These are phyloP conservation scores for Eucalyptus lansdowneana DNA, from an alignment of 345 rosid species.

Conservation along the genomic window DNA sequence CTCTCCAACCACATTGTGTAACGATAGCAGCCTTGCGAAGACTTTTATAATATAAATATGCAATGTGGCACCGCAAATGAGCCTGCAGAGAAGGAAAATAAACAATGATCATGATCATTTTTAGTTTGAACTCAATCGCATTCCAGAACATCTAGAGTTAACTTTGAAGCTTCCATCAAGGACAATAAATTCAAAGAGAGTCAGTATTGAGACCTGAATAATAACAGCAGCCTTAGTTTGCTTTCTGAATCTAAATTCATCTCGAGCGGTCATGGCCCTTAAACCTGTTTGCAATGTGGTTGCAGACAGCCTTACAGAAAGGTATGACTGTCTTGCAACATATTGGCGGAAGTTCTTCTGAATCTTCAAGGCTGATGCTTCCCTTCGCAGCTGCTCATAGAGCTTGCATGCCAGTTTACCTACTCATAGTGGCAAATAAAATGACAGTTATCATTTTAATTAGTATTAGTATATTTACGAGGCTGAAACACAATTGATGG, in stretches of 20 bases:
- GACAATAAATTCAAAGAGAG: conserved; percentile 1
- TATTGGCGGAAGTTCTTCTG: conserved; percentile 73
- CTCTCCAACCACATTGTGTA: conserved; percentile 96
- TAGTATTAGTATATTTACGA: not conserved
- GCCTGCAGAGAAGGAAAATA: conserved; percentile 44
- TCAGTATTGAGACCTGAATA: conserved; percentile 50
- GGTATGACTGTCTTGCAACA: conserved; percentile 56
- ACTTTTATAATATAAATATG: conserved; percentile 60
- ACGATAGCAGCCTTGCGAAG: conserved; percentile 75
- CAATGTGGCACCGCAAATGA: conserved; percentile 48
- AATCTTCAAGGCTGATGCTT: conserved; percentile 85
- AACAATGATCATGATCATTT: not conserved
- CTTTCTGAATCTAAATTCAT: conserved; percentile 86
- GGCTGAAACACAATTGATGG: not conserved
- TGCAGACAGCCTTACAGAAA: conserved; percentile 38
- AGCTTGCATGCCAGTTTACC: conserved; percentile 81
- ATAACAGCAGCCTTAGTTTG: conserved; percentile 85
- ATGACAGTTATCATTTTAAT: not conserved
- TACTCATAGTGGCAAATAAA: conserved; percentile 4
- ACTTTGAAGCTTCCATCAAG: not conserved
- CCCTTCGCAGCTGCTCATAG: conserved; percentile 68
- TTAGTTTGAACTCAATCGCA: not conserved
- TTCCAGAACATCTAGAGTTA: not conserved
- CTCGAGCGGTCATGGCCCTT: conserved; percentile 91
- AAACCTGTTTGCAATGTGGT: conserved; percentile 72